phyloP scores from a whole-genome alignment of 495 filamentous ascomycete species.

The Amorphotheca resinae region DNA sequence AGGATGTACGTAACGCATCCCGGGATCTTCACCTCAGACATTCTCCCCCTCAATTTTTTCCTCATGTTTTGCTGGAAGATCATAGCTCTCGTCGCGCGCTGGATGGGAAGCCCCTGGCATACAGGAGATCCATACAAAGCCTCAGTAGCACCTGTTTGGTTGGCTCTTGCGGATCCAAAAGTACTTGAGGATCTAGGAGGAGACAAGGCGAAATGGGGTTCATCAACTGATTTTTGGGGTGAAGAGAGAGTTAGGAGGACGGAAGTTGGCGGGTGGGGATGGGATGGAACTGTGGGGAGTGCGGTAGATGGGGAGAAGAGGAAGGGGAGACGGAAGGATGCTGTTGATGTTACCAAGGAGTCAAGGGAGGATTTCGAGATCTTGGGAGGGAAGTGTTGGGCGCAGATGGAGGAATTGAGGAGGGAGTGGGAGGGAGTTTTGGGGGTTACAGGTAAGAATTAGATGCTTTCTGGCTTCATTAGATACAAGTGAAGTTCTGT shows the following conservation, averaged over 20 bases:
- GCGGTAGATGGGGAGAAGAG: slow-evolving; percentile 45
- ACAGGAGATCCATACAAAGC: slow-evolving; percentile 61
- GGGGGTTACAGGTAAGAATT: slow-evolving; percentile 5
- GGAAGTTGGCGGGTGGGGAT: slow-evolving; percentile 78
- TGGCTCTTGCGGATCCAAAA: slow-evolving; percentile 56
- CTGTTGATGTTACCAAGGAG: slow-evolving; percentile 48
- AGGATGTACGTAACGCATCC: slow-evolving; percentile 64
- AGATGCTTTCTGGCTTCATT: too few species aligned
- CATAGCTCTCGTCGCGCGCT: slow-evolving; percentile 60
- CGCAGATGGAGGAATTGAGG: slow-evolving; percentile 72
- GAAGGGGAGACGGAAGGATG: slow-evolving; percentile 37
- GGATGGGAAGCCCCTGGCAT: slow-evolving; percentile 83
- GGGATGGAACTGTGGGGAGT: slow-evolving; percentile 54
- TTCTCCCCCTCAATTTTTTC: slow-evolving; percentile 57
- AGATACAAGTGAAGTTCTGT: too few species aligned
- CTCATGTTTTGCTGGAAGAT: slow-evolving; percentile 51
- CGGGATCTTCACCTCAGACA: slow-evolving; percentile 69
- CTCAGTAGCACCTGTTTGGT: slow-evolving; percentile 62
- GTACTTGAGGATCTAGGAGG: slow-evolving; percentile 50
- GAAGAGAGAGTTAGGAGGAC: slow-evolving; percentile 49
- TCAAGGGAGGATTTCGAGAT: slow-evolving; percentile 59
- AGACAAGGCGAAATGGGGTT: slow-evolving; percentile 69
- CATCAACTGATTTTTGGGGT: slow-evolving; percentile 46
- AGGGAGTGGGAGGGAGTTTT: slow-evolving; percentile 57
- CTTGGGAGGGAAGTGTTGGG: slow-evolving; percentile 62